These are phyloP conservation scores for Tuber umbilicatum DNA, from an alignment of 495 filamentous ascomycete genomes.

Conservation along the genomic window DNA sequence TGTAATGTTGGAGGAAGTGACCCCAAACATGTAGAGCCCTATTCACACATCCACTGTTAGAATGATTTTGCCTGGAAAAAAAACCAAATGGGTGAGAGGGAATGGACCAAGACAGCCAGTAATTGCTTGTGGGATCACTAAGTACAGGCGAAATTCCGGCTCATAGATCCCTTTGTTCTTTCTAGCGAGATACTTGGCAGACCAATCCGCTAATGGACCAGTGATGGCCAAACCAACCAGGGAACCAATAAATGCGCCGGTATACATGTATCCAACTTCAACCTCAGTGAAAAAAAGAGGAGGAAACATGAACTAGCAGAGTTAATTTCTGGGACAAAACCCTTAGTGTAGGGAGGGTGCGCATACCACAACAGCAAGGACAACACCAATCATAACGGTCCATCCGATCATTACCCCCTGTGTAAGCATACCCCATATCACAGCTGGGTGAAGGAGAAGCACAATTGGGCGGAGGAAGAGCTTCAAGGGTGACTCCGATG, in stretches of 20 bases:
- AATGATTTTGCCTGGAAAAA: neutral
- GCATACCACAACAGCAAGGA: slow-evolving; percentile 61
- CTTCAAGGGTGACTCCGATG: slow-evolving; percentile 58
- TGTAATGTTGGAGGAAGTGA: slow-evolving; percentile 54
- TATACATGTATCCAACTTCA: slow-evolving; percentile 80
- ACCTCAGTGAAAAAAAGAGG: slow-evolving; percentile 78
- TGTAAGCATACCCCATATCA: slow-evolving; percentile 83
- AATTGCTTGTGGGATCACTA: slow-evolving; percentile 73
- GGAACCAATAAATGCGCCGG: slow-evolving; percentile 77
- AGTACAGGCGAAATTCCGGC: slow-evolving; percentile 78
- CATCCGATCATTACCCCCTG: slow-evolving; percentile 89
- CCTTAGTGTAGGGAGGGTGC: neutral
- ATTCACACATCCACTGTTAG: neutral
- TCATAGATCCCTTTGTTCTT: slow-evolving; percentile 77
- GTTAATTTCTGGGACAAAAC: neutral
- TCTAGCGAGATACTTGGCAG: slow-evolving; percentile 61
- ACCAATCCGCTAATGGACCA: slow-evolving; percentile 68
- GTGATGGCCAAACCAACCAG: slow-evolving; percentile 68
- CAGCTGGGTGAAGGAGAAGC: slow-evolving; percentile 67
- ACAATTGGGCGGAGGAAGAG: slow-evolving; percentile 61
- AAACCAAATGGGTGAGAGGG: neutral
- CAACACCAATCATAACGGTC: slow-evolving; percentile 88
- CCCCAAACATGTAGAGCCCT: slow-evolving; percentile 69
- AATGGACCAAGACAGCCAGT: slow-evolving; percentile 60
- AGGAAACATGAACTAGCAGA: slow-evolving; percentile 56